These are phyloP conservation scores for Nymphaea colorata DNA, from an alignment of 164 flowering plant species.

Conservation along the genomic window DNA sequence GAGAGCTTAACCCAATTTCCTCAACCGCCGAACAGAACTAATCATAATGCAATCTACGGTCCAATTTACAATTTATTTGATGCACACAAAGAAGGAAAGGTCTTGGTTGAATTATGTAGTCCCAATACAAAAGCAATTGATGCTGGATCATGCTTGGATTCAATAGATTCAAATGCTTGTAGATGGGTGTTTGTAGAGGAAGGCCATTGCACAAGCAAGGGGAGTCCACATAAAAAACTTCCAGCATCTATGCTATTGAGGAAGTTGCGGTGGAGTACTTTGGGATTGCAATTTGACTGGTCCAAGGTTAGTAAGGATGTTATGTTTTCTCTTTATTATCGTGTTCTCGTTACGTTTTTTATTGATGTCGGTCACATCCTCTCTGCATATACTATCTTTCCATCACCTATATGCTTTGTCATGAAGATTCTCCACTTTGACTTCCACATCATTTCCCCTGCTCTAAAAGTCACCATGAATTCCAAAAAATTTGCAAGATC, in stretches of 20 bases:
- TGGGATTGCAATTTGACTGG: constrained; percentile 98
- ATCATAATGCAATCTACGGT: constrained; percentile 81
- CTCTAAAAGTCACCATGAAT: too few species aligned
- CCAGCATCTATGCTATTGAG: constrained; percentile 56
- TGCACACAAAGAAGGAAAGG: constrained; percentile 45
- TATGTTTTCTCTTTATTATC: neutral
- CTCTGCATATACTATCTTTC: too few species aligned
- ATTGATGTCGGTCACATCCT: too few species aligned
- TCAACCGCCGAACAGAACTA: constrained; percentile 92
- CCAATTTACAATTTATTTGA: constrained; percentile 45
- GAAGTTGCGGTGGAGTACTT: constrained; percentile 95
- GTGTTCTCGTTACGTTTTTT: neutral
- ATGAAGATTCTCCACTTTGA: too few species aligned
- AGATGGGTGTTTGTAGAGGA: constrained; percentile 46
- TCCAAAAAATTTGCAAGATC: too few species aligned
- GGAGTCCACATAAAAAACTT: constrained; percentile 32
- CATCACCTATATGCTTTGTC: too few species aligned
- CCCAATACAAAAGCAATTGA: constrained; percentile 6
- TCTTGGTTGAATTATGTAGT: constrained; percentile 32
- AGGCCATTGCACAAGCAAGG: constrained; percentile 13
- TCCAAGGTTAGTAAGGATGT: constrained; percentile 53
- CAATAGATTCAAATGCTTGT: constrained; percentile 11
- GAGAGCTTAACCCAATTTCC: constrained; percentile 79
- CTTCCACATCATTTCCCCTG: too few species aligned
- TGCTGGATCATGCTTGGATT: constrained; percentile 6